phyloP scores from a whole-genome alignment of 306 rosid genomes.

The Vigna angularis region DNA sequence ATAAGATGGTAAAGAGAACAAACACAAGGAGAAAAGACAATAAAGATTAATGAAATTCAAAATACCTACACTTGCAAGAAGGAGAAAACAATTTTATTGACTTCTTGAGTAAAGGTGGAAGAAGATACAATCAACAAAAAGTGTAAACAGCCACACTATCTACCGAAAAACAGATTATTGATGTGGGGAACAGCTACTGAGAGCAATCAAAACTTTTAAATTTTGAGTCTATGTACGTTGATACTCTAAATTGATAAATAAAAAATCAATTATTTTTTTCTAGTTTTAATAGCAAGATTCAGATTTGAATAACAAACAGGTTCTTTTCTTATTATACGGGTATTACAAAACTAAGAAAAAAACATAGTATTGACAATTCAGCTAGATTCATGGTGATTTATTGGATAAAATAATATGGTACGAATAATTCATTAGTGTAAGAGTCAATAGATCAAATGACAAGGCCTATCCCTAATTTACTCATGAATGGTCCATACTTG shows the following conservation, averaged over 20 bases:
- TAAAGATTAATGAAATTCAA: neutral
- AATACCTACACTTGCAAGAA: constrained; percentile 38
- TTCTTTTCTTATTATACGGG: constrained; percentile 1
- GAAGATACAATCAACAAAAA: constrained; percentile 11
- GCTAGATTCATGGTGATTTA: neutral
- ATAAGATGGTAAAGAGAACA: constrained; percentile 28
- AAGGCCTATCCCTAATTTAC: constrained; percentile 27
- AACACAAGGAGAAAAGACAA: neutral
- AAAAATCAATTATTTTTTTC: constrained; percentile 9
- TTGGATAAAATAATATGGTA: constrained; percentile 19
- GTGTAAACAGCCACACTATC: constrained; percentile 2
- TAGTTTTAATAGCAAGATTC: constrained; percentile 22
- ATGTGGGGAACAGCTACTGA: neutral
- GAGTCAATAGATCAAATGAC: constrained; percentile 22
- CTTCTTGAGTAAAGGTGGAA: constrained; percentile 15
- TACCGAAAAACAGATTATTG: constrained; percentile 29
- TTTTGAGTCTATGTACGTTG: constrained; percentile 8
- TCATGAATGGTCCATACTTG: neutral
- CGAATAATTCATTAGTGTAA: constrained; percentile 1
- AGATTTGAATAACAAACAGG: constrained; percentile 21
- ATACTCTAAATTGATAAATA: constrained; percentile 12
- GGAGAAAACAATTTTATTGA: neutral
- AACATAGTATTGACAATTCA: neutral
- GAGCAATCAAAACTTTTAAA: constrained; percentile 23
- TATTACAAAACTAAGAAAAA: neutral